These are phyloP conservation scores for Hypoxylon perforatum DNA, from an alignment of 495 filamentous ascomycete genomes.

Conservation along the genomic window DNA sequence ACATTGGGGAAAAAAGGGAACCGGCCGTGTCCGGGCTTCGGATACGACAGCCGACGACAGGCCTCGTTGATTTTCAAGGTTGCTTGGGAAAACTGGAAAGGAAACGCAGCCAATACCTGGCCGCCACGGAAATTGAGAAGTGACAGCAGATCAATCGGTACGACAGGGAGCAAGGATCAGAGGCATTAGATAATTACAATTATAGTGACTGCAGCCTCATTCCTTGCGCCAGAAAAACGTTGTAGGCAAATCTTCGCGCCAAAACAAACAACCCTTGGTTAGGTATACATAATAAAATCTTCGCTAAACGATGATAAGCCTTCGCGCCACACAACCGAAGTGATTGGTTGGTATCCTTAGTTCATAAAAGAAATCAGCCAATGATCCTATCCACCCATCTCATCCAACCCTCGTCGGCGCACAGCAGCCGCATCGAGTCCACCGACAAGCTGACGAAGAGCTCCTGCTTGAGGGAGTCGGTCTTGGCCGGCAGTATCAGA, in stretches of 20 bases:
- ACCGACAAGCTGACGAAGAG: slow-evolving; percentile 48
- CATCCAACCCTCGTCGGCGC: slow-evolving; percentile 47
- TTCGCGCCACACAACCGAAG: too few relatives aligned
- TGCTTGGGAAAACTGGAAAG: too few relatives aligned
- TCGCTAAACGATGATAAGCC: too few relatives aligned
- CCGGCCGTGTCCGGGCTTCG: slow-evolving; percentile 34
- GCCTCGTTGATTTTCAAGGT: too few relatives aligned
- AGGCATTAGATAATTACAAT: slow-evolving; percentile 45
- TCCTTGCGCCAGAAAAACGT: too few relatives aligned
- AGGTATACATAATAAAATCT: too few relatives aligned
- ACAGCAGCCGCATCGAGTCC: slow-evolving; percentile 47
- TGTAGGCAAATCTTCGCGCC: too few relatives aligned
- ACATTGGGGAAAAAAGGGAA: slow-evolving; percentile 13
- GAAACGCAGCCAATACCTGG: slow-evolving; percentile 37
- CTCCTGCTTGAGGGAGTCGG: slow-evolving; percentile 43
- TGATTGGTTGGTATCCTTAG: slow-evolving; percentile 41
- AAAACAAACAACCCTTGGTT: too few relatives aligned
- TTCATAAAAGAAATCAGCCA: slow-evolving; percentile 42
- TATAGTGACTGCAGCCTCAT: slow-evolving; percentile 42
- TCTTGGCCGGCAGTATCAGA: slow-evolving; percentile 46
- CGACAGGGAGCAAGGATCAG: slow-evolving; percentile 36
- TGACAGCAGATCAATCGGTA: slow-evolving; percentile 37
- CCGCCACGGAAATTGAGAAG: slow-evolving; percentile 45
- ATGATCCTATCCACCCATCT: slow-evolving; percentile 48
- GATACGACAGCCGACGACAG: slow-evolving; percentile 37